Evolutionary conservation across 2,329 filamentous ascomycete genomes (phyloP), one percentile per base, ranked within the genome.

Genomic region (Camillea tinctor): DNA sequence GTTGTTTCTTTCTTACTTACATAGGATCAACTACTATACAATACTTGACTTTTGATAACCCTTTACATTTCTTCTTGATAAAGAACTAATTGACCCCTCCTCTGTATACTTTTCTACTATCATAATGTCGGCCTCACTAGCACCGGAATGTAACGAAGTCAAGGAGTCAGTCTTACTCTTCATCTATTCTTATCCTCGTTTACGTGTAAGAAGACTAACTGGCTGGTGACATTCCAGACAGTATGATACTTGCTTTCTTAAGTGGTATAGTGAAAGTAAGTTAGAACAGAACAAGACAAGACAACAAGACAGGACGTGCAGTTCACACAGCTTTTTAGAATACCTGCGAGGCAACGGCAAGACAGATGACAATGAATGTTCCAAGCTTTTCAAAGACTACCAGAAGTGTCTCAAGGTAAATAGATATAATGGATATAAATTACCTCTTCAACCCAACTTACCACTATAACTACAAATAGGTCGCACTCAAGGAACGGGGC

Each of bases 191-290:
- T n/a, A n/a, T n/a, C n/a, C n/a, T n/a, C n/a, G n/a, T n/a, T n/a
- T n/a, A n/a, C n/a, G n/a, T 19, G 40, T 11, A 19, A 21, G 19
- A 36, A 50, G 26, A 6, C 55, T 69, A 58, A 62, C 62, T 44
- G 59, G 54, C 49, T 5, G 13, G 26, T 30, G 2, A 11, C 13
- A 30, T 30, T 3, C 8, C 63, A 97, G 93, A 75, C 91, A 89
- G 69, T 99, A 99, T 74, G 95, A 99, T 76, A 93, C 90, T 56
- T 99, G 95, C 79, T 99, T 99, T 75, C 80, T 99, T 65, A 98
- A 97, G 79, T 99, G 95, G 95, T 99, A 99, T 76, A 97, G 93
- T 73, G 95, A 99, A 78, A 98, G 95, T 97, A 82, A 48, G 21
- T 58, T 66, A 4, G 8, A n/a, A 50, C 26, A n/a, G 15, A 30